Evolutionary conservation across 768 basidiomycete species (phyloP).

Genomic region (Mycena metata): DNA sequence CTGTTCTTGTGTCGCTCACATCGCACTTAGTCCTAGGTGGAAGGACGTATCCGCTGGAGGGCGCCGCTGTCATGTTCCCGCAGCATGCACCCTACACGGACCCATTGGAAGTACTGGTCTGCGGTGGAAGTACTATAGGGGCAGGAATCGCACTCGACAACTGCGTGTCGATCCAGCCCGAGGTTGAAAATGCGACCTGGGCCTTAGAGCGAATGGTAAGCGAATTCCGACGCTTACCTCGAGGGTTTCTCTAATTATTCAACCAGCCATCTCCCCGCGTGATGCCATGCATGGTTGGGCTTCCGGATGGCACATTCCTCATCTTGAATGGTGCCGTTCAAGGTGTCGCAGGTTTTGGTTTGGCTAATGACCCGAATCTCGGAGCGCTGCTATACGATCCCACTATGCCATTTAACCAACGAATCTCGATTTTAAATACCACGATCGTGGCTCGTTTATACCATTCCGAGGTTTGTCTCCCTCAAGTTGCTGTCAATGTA

Average conservation of each 20-base stretch:
- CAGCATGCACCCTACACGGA: conserved; percentile 81
- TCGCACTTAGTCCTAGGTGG: conserved; percentile 66
- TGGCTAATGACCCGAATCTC: conserved; percentile 62
- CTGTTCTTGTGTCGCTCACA: background rate
- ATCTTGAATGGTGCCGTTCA: conserved; percentile 71
- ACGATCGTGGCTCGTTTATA: conserved; percentile 67
- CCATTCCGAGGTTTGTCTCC: conserved; percentile 47
- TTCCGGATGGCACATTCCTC: conserved; percentile 72
- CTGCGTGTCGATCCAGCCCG: conserved; percentile 78
- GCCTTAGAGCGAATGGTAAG: conserved; percentile 83
- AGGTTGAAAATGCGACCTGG: conserved; percentile 74
- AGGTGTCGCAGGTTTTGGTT: conserved; percentile 71
- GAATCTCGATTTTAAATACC: conserved; percentile 63
- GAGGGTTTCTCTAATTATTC: background rate
- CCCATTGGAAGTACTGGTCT: conserved; percentile 76
- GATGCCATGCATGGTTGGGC: conserved; percentile 76
- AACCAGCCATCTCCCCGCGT: conserved; percentile 77
- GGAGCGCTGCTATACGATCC: conserved; percentile 70
- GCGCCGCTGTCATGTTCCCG: conserved; percentile 77
- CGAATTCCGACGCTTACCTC: no score
- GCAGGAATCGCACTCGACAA: conserved; percentile 70
- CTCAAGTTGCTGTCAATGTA: background rate
- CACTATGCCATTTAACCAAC: conserved; percentile 56
- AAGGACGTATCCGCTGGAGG: conserved; percentile 84
- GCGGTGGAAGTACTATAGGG: conserved; percentile 79